phyloP scores from a whole-genome alignment of 768 basidiomycete species.

The Hydnomerulius pinastri region DNA sequence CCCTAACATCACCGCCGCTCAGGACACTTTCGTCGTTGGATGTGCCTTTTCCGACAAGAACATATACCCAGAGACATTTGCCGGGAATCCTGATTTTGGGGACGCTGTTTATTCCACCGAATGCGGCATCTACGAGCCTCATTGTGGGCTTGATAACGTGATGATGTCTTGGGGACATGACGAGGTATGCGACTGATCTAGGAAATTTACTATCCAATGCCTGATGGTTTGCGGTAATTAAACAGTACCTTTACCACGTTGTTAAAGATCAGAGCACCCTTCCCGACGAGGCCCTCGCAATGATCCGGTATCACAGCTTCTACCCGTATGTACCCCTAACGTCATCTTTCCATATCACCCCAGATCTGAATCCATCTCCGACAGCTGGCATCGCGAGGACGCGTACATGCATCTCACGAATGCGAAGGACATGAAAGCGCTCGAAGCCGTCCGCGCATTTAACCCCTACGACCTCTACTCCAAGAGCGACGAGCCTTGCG shows the following conservation, averaged over 20 bases:
- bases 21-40: conserved; percentile 82
- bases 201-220: not conserved
- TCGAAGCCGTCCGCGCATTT: conserved; percentile 81
- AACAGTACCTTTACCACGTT: conserved; percentile 80
- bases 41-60: conserved; percentile 85
- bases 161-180: conserved; percentile 94
- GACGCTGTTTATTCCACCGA: conserved; percentile 71
- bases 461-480: conserved; percentile 95
- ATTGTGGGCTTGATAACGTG: conserved; percentile 84
- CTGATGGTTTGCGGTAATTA: conserved; percentile 6
- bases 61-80: conserved; percentile 79
- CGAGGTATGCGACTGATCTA: conserved; percentile 54
- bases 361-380: conserved; percentile 1
- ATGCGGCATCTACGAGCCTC: conserved; percentile 72
- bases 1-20: conserved; percentile 4
- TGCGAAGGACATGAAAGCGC: conserved; percentile 62
- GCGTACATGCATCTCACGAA: conserved; percentile 82
- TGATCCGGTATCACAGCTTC: conserved; percentile 95
- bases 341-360: not conserved
- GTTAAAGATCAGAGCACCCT: conserved; percentile 81
- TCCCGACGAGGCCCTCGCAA: conserved; percentile 79
- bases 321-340: conserved; percentile 59
- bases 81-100: conserved; percentile 65
- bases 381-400: conserved; percentile 83
- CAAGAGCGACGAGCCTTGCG: conserved; percentile 75